A percentile compares a stretch with the other conserved stretches of the same genome.
Evolutionary conservation across 2,329 filamentous ascomycete genomes (phyloP).

Genomic region (Sclerotinia trifoliorum): DNA sequence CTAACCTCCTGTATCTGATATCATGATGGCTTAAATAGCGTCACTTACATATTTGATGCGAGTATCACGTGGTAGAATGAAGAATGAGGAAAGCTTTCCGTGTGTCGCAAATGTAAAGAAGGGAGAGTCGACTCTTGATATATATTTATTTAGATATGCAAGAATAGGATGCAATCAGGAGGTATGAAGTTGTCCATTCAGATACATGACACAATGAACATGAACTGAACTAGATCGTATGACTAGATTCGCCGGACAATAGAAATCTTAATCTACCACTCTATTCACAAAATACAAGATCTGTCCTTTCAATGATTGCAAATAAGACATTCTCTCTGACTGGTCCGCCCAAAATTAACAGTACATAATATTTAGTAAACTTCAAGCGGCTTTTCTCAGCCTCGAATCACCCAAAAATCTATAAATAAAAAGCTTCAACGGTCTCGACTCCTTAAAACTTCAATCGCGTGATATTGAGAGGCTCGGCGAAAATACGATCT

Average conservation of each 20-base stretch:
- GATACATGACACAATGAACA: neutral
- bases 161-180: neutral
- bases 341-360: neutral
- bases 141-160: neutral
- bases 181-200: neutral
- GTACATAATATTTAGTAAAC: neutral
- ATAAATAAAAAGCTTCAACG: neutral
- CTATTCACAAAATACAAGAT: neutral
- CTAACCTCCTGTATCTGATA: too few species aligned
- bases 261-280: neutral
- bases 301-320: neutral
- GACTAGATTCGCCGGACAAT: neutral
- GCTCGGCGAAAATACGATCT: constrained; percentile 14
- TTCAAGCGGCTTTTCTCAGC: neutral
- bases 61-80: neutral
- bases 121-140: neutral
- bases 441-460: neutral
- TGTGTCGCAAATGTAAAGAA: too few species aligned
- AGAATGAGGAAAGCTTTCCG: neutral
- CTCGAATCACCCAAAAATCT: neutral
- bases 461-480: neutral
- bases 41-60: too few species aligned
- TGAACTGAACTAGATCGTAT: neutral
- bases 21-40: neutral
- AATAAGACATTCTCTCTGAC: too few species aligned